These are phyloP conservation scores for Nepenthes gracilis DNA, from an alignment of 148 eudicot species.

Conservation along the genomic window DNA sequence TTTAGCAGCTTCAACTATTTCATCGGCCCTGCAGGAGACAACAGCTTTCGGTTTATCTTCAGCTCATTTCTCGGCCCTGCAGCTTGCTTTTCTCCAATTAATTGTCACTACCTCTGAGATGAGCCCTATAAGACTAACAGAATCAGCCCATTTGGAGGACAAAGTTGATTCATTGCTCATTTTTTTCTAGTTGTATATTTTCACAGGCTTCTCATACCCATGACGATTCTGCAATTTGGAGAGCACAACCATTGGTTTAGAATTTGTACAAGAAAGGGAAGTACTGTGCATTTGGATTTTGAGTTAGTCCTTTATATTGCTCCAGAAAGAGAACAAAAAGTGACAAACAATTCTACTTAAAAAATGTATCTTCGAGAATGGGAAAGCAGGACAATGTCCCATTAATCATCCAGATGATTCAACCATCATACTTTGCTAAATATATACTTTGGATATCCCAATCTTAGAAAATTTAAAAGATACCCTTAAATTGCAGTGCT, in stretches of 20 bases:
- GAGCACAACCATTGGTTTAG: neutral
- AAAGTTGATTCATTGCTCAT: neutral
- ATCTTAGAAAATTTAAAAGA: neutral
- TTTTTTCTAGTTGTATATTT: slow-evolving; percentile 59
- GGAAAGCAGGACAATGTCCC: neutral
- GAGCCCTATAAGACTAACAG: too few relatives aligned
- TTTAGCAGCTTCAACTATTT: too few relatives aligned
- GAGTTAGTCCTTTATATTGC: too few relatives aligned
- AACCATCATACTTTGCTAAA: neutral
- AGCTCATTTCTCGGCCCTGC: too few relatives aligned
- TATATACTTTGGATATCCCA: neutral
- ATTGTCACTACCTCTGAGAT: too few relatives aligned
- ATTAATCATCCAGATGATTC: neutral
- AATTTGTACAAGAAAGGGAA: neutral
- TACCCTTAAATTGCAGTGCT: neutral
- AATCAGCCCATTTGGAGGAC: too few relatives aligned
- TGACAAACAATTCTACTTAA: neutral
- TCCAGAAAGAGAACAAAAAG: neutral
- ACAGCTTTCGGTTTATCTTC: too few relatives aligned
- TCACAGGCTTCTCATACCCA: slow-evolving; percentile 80
- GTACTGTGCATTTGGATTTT: too few relatives aligned
- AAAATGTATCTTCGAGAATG: neutral
- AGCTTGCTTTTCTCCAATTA: too few relatives aligned
- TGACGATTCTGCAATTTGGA: slow-evolving; percentile 67
- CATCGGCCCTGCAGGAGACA: too few relatives aligned